phyloP scores from a whole-genome alignment of 805 yeast species.

The Yarrowia divulgata region DNA sequence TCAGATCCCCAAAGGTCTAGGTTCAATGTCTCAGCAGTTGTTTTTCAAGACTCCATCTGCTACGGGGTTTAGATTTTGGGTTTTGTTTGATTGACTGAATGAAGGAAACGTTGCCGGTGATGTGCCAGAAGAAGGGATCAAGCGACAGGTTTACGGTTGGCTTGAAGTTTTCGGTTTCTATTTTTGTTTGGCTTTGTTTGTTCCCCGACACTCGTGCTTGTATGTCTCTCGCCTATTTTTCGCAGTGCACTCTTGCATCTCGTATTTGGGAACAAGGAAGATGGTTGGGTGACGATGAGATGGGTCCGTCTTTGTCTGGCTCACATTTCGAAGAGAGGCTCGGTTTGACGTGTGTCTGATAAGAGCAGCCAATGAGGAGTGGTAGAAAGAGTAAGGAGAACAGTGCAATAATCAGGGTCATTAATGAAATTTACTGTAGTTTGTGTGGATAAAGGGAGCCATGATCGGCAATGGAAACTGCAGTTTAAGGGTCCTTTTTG shows the following conservation, averaged over 20 bases:
- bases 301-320: neutral
- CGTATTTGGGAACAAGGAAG: constrained; percentile 5
- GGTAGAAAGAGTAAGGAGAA: neutral
- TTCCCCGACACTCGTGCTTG: neutral
- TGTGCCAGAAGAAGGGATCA: neutral
- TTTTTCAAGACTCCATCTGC: neutral
- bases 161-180: neutral
- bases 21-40: neutral
- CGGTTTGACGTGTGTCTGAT: constrained; percentile 11
- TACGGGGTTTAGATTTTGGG: neutral
- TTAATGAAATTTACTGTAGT: too few species aligned
- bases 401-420: too few species aligned
- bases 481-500: too few species aligned
- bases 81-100: neutral
- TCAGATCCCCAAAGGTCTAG: neutral
- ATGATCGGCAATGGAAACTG: too few species aligned
- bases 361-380: constrained; percentile 21
- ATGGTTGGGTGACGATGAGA: constrained; percentile 16
- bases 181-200: neutral
- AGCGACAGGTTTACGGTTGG: neutral
- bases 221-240: neutral
- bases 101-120: neutral
- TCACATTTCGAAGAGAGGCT: neutral
- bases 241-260: neutral
- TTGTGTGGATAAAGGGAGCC: too few species aligned